Evolutionary conservation across 805 yeast genomes (phyloP), one percentile per base, ranked within the genome.

Genomic region (Schwanniomyces pseudopolymorphus): DNA sequence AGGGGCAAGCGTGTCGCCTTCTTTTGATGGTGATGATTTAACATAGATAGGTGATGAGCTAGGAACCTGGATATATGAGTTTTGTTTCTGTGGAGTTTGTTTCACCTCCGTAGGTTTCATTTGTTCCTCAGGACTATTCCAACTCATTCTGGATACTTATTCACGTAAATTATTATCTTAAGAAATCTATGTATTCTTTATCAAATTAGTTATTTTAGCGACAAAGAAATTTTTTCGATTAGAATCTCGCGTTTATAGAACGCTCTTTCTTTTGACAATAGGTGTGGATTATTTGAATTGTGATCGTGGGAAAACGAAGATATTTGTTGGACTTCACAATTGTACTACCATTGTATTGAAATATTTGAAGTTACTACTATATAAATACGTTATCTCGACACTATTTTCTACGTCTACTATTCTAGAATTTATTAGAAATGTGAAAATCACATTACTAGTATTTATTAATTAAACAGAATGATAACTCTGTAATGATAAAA

Each of bases 11-110:
- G 35, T 40, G 13, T 39, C 48, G 16, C 39, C 33, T 20, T 42
- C 14, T 28, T 39, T 43, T 13, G 41, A 45, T 4, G 72, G 70
- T 4, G 70, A 60, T 16, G 67, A 51, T 22, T 55, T 51, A 16
- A 67, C 58, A 25, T 49, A 41, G 11, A 72, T 64, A 13, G 78
- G 78, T 21, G 74, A 68, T 26, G 73, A 66, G 42, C 68, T 59
- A 3, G 77, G 77, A 6, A 72, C 77, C 54, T 72, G 77, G 17
- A 72, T 53, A 43, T 62, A 58, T 33, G 45, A 39, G 16, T 40
- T 9, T 13, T 51, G 46, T 47, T 54, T 55, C 8, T 52, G 46
- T 4, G 66, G 63, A 5, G 59, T 52, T 26, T 47, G 43, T 39
- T 55, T 56, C 20, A 49, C 57, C 28, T 50, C 47, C n/a, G 57